Conservation (phyloP, 1,284 basidiomycete genomes). For the Exobasidium cylindrosporum region DNA sequence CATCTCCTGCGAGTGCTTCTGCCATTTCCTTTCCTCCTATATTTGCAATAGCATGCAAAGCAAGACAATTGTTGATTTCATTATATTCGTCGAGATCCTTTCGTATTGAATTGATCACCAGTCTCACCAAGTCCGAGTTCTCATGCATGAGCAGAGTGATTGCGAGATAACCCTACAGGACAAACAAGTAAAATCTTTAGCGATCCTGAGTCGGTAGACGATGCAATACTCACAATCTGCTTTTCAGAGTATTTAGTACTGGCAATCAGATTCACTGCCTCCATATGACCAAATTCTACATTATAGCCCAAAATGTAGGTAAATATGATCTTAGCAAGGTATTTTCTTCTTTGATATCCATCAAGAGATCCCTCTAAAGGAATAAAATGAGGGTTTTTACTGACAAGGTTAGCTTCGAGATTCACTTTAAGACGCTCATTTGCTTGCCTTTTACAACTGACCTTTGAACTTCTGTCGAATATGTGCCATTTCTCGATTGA, state of each 20-base stretch:
- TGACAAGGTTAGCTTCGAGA: neutral
- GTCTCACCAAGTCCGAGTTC: conserved; percentile 89
- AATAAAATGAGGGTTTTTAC: conserved; percentile 8
- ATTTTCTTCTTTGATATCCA: conserved; percentile 99
- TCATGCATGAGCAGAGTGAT: conserved; percentile 97
- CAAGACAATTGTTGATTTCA: conserved; percentile 93
- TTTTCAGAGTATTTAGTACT: conserved; percentile 96
- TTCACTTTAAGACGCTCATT: conserved; percentile 4
- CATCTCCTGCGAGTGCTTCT: conserved; percentile 85
- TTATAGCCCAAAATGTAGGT: conserved; percentile 98
- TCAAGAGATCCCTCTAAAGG: conserved; percentile 80
- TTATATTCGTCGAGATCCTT: conserved; percentile 94
- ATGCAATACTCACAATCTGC: conserved; percentile 72
- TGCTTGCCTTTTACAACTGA: conserved; percentile 47
- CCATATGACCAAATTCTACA: conserved; percentile 98
- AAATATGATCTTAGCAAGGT: conserved; percentile 85
- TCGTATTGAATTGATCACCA: conserved; percentile 95
- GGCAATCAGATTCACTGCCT: conserved; percentile 95
- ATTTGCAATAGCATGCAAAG: conserved; percentile 95
- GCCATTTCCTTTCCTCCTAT: conserved; percentile 98
- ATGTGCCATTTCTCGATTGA: conserved; percentile 99
- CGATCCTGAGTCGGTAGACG: conserved; percentile 3
- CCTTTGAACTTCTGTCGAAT: conserved; percentile 95
- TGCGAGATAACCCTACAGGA: conserved; percentile 72
- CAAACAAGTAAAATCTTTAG: conserved; percentile 60